These are phyloP conservation scores for Aspergillus proliferans DNA, from an alignment of 2,329 filamentous ascomycete genomes.

Conservation along the genomic window DNA sequence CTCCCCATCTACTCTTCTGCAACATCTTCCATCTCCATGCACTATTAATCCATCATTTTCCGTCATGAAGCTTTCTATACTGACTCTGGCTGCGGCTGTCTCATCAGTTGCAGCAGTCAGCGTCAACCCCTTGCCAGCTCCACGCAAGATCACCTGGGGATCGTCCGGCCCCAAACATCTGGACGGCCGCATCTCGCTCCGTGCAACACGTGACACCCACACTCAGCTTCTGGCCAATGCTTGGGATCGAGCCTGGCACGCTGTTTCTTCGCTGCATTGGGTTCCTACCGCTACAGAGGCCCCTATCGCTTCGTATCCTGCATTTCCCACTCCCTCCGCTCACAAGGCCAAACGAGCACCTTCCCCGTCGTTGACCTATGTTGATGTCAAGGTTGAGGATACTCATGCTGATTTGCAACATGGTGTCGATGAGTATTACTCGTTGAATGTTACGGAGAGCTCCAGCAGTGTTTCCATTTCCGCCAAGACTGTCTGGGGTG, in stretches of 20 bases:
- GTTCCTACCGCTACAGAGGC: slow-evolving; percentile 48
- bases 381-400: slow-evolving; percentile 45
- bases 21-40: slow-evolving; percentile 1
- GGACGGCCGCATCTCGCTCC: slow-evolving; percentile 32
- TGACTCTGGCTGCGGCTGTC: slow-evolving; percentile 27
- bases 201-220: slow-evolving; percentile 23
- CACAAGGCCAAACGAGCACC: slow-evolving; percentile 26
- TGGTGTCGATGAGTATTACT: slow-evolving; percentile 54
- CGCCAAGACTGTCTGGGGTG: slow-evolving; percentile 49
- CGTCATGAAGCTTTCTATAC: slow-evolving; percentile 22
- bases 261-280: slow-evolving; percentile 49
- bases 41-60: slow-evolving; percentile 1
- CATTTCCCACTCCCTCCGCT: slow-evolving; percentile 44
- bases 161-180: slow-evolving; percentile 45
- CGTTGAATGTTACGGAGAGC: slow-evolving; percentile 36
- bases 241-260: slow-evolving; percentile 46
- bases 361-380: slow-evolving; percentile 29
- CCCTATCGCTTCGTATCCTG: slow-evolving; percentile 45
- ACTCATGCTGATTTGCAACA: slow-evolving; percentile 46
- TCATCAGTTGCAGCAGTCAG: slow-evolving; percentile 40
- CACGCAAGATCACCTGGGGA: slow-evolving; percentile 49
- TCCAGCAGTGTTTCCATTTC: slow-evolving; percentile 42
- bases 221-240: slow-evolving; percentile 37
- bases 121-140: slow-evolving; percentile 51
- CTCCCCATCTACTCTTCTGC: neutral